These are phyloP conservation scores for Tetradesmus obliquus DNA, from an alignment of 139 green algal species.

Conservation along the genomic window DNA sequence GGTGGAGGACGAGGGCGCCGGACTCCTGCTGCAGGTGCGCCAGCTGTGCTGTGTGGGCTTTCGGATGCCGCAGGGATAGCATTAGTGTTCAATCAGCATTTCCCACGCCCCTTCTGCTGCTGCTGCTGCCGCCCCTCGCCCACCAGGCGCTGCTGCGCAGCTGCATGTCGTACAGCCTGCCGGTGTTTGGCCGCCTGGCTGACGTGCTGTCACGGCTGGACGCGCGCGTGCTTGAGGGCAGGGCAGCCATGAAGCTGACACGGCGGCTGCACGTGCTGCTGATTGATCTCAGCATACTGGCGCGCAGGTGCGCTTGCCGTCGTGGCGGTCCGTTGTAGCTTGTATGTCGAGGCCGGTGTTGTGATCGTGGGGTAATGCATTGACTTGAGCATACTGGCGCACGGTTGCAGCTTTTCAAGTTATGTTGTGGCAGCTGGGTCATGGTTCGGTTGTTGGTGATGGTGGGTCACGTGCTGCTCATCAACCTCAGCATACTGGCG, in stretches of 20 bases:
- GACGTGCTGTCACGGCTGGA: constrained; percentile 18
- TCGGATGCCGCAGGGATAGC: background rate
- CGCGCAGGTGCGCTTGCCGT: constrained; percentile 6
- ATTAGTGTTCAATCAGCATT: background rate
- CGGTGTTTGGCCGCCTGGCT: constrained; percentile 22
- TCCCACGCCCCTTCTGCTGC: background rate
- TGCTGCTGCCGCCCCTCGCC: background rate
- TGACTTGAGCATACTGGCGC: background rate
- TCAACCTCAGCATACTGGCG: constrained; percentile 28
- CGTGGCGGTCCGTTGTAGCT: background rate
- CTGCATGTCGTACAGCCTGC: constrained; percentile 36
- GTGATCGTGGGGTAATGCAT: background rate
- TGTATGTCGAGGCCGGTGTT: too few relatives aligned
- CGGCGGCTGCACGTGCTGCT: constrained; percentile 41
- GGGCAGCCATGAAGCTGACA: constrained; percentile 14
- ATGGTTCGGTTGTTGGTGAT: too few relatives aligned
- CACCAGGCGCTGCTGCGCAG: constrained; percentile 18
- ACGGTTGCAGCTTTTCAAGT: background rate
- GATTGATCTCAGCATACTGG: constrained; percentile 40
- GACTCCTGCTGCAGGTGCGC: too few relatives aligned
- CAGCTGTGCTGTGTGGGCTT: background rate
- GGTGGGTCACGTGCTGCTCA: constrained; percentile 22
- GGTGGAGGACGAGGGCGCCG: too few relatives aligned
- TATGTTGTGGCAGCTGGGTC: too few relatives aligned
- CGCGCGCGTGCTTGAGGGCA: constrained; percentile 7